Evolutionary conservation across 495 filamentous ascomycete species (phyloP), one percentile per base, ranked within the genome.

Genomic region (Chaetomium tenue): DNA sequence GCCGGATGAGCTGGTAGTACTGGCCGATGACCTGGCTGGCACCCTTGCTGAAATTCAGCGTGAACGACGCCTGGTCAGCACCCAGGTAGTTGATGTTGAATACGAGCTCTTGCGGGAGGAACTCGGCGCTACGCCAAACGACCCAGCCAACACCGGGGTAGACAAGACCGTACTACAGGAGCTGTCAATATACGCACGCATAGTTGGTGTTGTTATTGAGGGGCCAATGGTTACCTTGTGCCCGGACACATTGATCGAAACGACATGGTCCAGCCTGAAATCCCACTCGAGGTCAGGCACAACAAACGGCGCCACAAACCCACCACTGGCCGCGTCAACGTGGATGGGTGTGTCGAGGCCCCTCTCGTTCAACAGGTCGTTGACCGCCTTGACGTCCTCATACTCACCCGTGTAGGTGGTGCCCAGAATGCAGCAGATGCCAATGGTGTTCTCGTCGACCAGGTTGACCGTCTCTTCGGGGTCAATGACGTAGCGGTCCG

Each of bases 41-140:
- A 62, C 92, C 92, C 76, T 94, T 93, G 74, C 88, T 92, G 81
- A 97, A 97, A 81, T 97, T 97, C 58, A 97, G 84, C n/a, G 92
- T 97, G 81, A 96, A 96, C 58, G 91, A 95, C n/a, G 92, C 87
- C 77, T 97, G 92, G 68, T 97, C 91, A 26, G 92, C 90, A 60
- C 92, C 92, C 3, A 97, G 88, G 74, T 97, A 97, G 79, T 97
- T 97, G 83, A 96, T 93, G 82, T 95, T 96, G 85, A 97, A 97
- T 70, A 97, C 90, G 44, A 97, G 87, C 73, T 96, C 92, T 74
- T 93, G 80, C 25, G 92, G 92, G 1, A 97, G 82, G 75, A 82
- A 95, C 71, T 93, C 86, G 3, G 90, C 89, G 40, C 87, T 83
- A 39, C 92, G 85, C 91, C 92, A 97, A 66, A 96, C 83, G 23